Percentiles rank a stretch among this genome's conserved stretches.
phyloP scores from a whole-genome alignment of 2,329 filamentous ascomycete species.

The Fusarium odoratissimum region DNA sequence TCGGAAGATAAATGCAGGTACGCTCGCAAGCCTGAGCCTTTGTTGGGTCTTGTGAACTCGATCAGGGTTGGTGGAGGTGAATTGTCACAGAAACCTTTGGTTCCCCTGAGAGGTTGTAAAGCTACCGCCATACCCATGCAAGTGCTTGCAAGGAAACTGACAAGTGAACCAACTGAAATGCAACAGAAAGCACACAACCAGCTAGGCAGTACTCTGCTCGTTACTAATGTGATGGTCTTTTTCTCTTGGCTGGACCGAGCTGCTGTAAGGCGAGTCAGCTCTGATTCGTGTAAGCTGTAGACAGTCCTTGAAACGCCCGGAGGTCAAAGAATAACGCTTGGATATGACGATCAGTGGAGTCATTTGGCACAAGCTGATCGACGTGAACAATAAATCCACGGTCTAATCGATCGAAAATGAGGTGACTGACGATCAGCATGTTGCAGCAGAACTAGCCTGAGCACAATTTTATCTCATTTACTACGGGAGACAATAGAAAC shows the following conservation, averaged over 20 bases:
- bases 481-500: neutral
- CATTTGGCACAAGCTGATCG: slow-evolving; percentile 4
- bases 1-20: slow-evolving; percentile 22
- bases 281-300: neutral
- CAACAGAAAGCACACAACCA: slow-evolving; percentile 1
- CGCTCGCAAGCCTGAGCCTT: neutral
- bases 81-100: slow-evolving; percentile 3
- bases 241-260: neutral
- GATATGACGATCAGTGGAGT: slow-evolving; percentile 28
- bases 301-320: slow-evolving; percentile 7
- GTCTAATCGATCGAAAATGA: slow-evolving; percentile 30
- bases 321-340: slow-evolving; percentile 3
- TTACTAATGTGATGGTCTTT: neutral
- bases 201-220: neutral
- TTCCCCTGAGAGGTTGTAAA: slow-evolving; percentile 18
- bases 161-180: slow-evolving; percentile 22
- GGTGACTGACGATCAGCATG: slow-evolving; percentile 27
- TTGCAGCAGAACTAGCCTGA: neutral
- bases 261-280: slow-evolving; percentile 24
- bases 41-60: neutral
- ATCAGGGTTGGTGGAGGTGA: neutral
- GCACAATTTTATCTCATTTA: neutral
- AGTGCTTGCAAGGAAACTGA: slow-evolving; percentile 1
- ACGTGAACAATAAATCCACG: slow-evolving; percentile 9
- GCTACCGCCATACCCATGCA: slow-evolving; percentile 4